Conservation (phyloP, 1,284 basidiomycete genomes). For the Phellinidium pouzarii region DNA sequence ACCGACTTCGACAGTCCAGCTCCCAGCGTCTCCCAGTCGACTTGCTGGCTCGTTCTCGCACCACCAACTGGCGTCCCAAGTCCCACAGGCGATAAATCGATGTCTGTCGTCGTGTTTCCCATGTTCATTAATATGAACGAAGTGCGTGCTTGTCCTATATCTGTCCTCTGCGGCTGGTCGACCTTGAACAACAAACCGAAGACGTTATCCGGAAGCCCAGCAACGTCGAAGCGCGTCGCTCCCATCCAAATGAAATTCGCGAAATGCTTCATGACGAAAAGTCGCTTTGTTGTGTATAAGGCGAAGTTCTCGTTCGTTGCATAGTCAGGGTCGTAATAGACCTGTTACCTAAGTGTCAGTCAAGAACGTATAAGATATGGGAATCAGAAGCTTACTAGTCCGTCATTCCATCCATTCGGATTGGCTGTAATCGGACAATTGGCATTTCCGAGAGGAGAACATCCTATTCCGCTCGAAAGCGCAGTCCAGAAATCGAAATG, state of each 20-base stretch:
- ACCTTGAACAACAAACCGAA: slow-evolving; percentile 20
- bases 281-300: slow-evolving; percentile 22
- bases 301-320: slow-evolving; percentile 20
- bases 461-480: slow-evolving; percentile 24
- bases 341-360: slow-evolving; percentile 10
- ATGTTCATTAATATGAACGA: slow-evolving; percentile 17
- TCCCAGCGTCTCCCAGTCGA: neutral
- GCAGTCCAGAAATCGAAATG: slow-evolving; percentile 29
- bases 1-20: slow-evolving; percentile 8
- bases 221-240: slow-evolving; percentile 18
- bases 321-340: slow-evolving; percentile 23
- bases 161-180: neutral
- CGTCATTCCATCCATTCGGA: slow-evolving; percentile 22
- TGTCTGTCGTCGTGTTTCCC: slow-evolving; percentile 1
- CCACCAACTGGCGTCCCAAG: slow-evolving; percentile 8
- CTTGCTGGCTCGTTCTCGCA: neutral
- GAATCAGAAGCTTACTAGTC: slow-evolving; percentile 10
- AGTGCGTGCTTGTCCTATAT: slow-evolving; percentile 3
- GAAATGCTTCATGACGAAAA: slow-evolving; percentile 22
- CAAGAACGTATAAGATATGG: neutral
- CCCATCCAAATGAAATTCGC: slow-evolving; percentile 20
- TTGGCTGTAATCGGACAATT: slow-evolving; percentile 20
- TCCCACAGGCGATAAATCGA: slow-evolving; percentile 8
- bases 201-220: slow-evolving; percentile 14
- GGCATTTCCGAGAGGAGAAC: slow-evolving; percentile 20